These are phyloP conservation scores for Yarrowia sp. DNA, from an alignment of 805 yeast genomes.

Conservation along the genomic window DNA sequence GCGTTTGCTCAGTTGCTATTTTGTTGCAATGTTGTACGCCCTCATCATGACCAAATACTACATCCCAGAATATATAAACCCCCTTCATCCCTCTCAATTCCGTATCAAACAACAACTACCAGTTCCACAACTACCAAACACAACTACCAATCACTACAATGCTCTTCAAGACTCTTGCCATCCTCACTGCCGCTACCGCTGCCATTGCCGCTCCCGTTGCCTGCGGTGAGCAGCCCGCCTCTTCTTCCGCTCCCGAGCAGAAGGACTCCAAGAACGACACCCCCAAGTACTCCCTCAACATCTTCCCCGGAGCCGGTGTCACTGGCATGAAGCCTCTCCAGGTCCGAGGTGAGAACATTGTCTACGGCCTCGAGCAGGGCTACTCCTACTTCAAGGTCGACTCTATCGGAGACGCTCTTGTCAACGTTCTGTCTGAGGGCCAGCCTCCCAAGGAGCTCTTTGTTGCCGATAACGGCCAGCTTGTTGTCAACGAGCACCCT, in stretches of 20 bases:
- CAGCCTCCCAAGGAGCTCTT: conserved; percentile 14
- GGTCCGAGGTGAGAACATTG: conserved; percentile 14
- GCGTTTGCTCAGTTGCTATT: not conserved
- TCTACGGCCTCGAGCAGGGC: conserved; percentile 22
- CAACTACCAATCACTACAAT: not conserved
- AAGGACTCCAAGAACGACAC: not conserved
- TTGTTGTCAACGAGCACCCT: conserved; percentile 19
- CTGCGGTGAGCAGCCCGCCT: conserved; percentile 8
- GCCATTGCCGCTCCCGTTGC: conserved; percentile 21
- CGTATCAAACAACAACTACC: conserved; percentile 5
- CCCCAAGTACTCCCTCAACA: conserved; percentile 21
- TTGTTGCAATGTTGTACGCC: not conserved
- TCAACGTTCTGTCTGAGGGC: conserved; percentile 5
- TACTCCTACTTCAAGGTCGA: conserved; percentile 17
- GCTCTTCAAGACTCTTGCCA: conserved; percentile 24
- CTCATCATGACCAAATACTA: too few relatives aligned
- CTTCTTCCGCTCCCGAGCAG: not conserved
- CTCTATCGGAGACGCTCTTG: conserved; percentile 6
- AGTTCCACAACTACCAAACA: not conserved
- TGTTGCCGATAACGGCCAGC: conserved; percentile 9
- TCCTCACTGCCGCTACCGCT: conserved; percentile 7
- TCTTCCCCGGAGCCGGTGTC: conserved; percentile 21
- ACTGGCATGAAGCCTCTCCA: conserved; percentile 20
- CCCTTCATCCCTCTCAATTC: not conserved
- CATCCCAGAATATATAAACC: conserved; percentile 7